Conservation (phyloP, 2,329 filamentous ascomycete genomes). For the Mycosphaerella sp. region DNA sequence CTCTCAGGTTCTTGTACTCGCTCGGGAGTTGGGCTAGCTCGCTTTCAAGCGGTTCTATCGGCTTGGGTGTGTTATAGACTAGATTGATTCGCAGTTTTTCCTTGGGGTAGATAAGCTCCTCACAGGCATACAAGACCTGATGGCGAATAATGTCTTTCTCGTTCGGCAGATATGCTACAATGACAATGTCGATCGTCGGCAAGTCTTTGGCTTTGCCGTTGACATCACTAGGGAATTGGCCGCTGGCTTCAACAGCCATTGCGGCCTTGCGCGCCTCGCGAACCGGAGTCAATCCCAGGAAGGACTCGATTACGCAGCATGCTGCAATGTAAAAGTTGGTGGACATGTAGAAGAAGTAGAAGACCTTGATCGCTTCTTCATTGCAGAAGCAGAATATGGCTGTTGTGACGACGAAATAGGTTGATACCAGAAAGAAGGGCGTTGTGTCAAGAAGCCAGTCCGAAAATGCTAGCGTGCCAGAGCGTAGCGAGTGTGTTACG, state of each 20-base stretch:
- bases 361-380: constrained; percentile 27
- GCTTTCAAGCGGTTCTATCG: constrained; percentile 44
- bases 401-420: constrained; percentile 31
- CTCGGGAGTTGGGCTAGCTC: constrained; percentile 37
- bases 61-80: constrained; percentile 45
- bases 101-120: constrained; percentile 43
- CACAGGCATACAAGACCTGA: constrained; percentile 42
- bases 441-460: constrained; percentile 32
- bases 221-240: constrained; percentile 26
- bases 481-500: constrained; percentile 10
- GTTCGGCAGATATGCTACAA: constrained; percentile 49
- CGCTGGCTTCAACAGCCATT: constrained; percentile 26
- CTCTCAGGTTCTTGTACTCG: constrained; percentile 38
- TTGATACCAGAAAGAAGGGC: constrained; percentile 27
- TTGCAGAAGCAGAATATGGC: constrained; percentile 29
- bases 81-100: constrained; percentile 46
- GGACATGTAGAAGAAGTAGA: constrained; percentile 33
- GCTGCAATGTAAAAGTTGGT: constrained; percentile 32
- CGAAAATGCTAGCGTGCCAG: constrained; percentile 22
- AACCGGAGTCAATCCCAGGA: constrained; percentile 30
- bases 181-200: constrained; percentile 42
- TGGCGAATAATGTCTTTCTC: constrained; percentile 48
- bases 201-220: constrained; percentile 31
- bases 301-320: constrained; percentile 29
- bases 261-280: constrained; percentile 28